Base-by-base conservation (phyloP, 805 yeast species). In the Kodamaea kakaduensis region DNA sequence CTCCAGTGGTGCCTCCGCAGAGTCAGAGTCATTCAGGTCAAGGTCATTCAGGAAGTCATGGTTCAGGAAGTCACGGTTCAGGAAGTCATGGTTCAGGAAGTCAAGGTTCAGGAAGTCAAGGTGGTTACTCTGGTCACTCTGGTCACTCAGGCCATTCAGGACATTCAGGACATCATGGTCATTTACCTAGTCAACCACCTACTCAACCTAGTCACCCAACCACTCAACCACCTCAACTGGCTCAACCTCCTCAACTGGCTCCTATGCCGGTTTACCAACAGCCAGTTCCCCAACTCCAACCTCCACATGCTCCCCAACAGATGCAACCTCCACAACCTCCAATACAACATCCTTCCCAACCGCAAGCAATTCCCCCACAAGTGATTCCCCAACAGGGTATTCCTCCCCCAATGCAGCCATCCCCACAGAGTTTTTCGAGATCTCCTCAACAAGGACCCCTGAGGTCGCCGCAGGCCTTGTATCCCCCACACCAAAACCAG, bases 251-350 rank as follows among this genome's bases (percentile, higher is more conserved):
- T 10, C 40, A n/a, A 3, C 15, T 15, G 12, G 14, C 36, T 35
- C 9, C 44, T n/a, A n/a, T n/a, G n/a, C n/a, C n/a, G 16, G 46
- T 47, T 2, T 42, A 45, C 7, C 51, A 42, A 5, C 52, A 42
- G 9, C 31, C 25, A 17, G n/a, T n/a, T n/a, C n/a, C n/a, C n/a
- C n/a, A n/a, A n/a, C n/a, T n/a, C n/a, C 32, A 28, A 34, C 10
- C 6, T 25, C 17, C 27, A 6, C 6, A 19, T 5, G 17, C 27
- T 13, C 15, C 12, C 6, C 27, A 12, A 6, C 27, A 25, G 15
- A 16, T 13, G 6, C 15, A 25, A n/a, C 27, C 15, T 15, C 19
- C 9, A 4, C 38, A 31, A 8, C 36, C 32, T 6, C 40, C 39
- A 14, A 16, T 34, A 25, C 31, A 18, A 3, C 37, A 38, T 13